Percentiles rank a stretch among this genome's conserved stretches.
These are phyloP conservation scores for Boechera divaricarpa DNA, from an alignment of 345 rosid genomes.

Conservation along the genomic window DNA sequence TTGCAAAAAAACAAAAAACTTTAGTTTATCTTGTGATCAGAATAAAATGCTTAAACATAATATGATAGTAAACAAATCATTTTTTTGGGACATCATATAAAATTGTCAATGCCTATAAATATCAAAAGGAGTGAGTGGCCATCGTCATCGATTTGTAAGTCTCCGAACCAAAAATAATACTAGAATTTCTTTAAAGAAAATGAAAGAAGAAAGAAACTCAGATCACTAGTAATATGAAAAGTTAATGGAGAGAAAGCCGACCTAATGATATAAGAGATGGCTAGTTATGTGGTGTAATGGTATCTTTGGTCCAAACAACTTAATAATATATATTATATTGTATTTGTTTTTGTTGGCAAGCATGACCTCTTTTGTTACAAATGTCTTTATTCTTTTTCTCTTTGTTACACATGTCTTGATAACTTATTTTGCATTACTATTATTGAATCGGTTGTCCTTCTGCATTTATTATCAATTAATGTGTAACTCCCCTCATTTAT, in stretches of 20 bases:
- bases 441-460: not conserved
- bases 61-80: not conserved
- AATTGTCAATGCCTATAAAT: not conserved
- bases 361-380: not conserved
- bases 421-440: not conserved
- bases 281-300: not conserved
- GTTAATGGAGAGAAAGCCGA: not conserved
- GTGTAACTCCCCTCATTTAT: not conserved
- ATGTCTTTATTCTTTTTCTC: not conserved
- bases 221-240: not conserved
- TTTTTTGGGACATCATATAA: not conserved
- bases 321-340: not conserved
- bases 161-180: not conserved
- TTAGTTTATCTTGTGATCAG: not conserved
- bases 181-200: not conserved
- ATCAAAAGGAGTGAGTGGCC: not conserved
- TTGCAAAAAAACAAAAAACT: not conserved
- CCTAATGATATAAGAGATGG: conserved; percentile 23
- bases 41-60: not conserved
- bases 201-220: not conserved
- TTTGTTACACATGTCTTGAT: conserved; percentile 25
- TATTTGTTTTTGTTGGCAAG: not conserved
- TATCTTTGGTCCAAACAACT: conserved; percentile 4
- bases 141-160: not conserved
- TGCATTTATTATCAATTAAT: not conserved